A percentile compares a stretch with the other conserved stretches of the same genome.
These are phyloP conservation scores for Zangia roseola DNA, from an alignment of 768 basidiomycete genomes.

Conservation along the genomic window DNA sequence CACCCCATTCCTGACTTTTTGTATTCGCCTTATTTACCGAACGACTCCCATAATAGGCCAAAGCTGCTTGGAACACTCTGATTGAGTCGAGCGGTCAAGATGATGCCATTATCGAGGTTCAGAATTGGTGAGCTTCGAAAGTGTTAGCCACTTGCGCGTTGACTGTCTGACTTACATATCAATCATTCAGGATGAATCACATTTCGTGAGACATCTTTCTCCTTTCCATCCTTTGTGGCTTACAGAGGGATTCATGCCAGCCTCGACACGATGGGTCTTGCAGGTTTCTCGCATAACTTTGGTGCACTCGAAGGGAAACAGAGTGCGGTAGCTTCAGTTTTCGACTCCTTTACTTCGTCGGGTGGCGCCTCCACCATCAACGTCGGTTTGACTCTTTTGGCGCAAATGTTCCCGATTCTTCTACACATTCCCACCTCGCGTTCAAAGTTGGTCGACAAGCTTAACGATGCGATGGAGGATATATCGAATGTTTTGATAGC, in stretches of 20 bases:
- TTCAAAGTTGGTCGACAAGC: constrained; percentile 25
- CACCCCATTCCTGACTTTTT: background rate
- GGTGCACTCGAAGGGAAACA: constrained; percentile 49
- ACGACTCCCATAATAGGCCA: constrained; percentile 17
- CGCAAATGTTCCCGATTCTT: constrained; percentile 37
- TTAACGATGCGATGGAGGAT: constrained; percentile 36
- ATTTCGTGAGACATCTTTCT: constrained; percentile 25
- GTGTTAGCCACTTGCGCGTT: background rate
- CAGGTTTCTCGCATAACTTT: constrained; percentile 62
- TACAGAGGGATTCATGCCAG: constrained; percentile 22
- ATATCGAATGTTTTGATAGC: constrained; percentile 42
- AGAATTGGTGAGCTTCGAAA: constrained; percentile 28
- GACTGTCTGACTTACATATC: background rate
- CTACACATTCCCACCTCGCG: constrained; percentile 37
- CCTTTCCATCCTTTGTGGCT: background rate
- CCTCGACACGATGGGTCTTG: constrained; percentile 57
- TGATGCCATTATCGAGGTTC: constrained; percentile 37
- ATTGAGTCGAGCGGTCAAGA: constrained; percentile 20
- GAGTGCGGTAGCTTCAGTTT: constrained; percentile 39
- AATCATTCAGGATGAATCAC: constrained; percentile 29
- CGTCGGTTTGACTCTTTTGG: constrained; percentile 35
- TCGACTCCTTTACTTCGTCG: constrained; percentile 35
- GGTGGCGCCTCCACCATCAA: constrained; percentile 24
- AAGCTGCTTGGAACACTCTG: constrained; percentile 30
- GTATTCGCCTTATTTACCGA: background rate